These are phyloP conservation scores for Mycothermus thermophilus DNA, from an alignment of 495 filamentous ascomycete genomes.

Conservation along the genomic window DNA sequence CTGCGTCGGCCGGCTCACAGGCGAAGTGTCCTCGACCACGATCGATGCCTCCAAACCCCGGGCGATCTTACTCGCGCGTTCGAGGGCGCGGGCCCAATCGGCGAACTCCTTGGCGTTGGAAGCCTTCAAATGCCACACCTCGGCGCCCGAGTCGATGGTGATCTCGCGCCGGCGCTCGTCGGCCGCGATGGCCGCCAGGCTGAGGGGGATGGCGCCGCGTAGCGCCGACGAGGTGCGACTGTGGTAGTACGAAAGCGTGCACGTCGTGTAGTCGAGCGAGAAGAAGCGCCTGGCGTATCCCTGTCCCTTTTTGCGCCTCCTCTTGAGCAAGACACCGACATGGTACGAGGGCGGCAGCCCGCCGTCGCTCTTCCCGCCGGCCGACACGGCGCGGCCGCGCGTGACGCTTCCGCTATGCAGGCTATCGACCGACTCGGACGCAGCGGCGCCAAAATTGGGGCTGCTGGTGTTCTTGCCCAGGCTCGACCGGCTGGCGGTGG, in stretches of 20 bases:
- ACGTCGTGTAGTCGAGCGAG: slow-evolving; percentile 81
- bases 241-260: slow-evolving; percentile 89
- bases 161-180: slow-evolving; percentile 81
- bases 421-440: slow-evolving; percentile 42
- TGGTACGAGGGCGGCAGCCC: slow-evolving; percentile 38
- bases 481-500: slow-evolving; percentile 37
- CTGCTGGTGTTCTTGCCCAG: slow-evolving; percentile 26
- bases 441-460: slow-evolving; percentile 22
- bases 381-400: slow-evolving; percentile 17
- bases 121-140: slow-evolving; percentile 92
- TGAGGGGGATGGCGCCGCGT: slow-evolving; percentile 81
- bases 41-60: slow-evolving; percentile 31
- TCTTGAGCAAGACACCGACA: slow-evolving; percentile 73
- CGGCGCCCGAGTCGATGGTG: slow-evolving; percentile 89
- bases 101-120: slow-evolving; percentile 68
- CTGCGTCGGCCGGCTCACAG: slow-evolving; percentile 5
- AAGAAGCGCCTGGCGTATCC: slow-evolving; percentile 89
- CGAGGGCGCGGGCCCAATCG: slow-evolving; percentile 74
- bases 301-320: slow-evolving; percentile 81
- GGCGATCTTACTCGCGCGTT: slow-evolving; percentile 53
- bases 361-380: slow-evolving; percentile 20
- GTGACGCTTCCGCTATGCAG: slow-evolving; percentile 27
- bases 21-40: slow-evolving; percentile 13
- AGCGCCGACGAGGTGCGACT: slow-evolving; percentile 81
- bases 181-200: slow-evolving; percentile 76